Evolutionary conservation across 2,329 filamentous ascomycete species (phyloP), one percentile per base, ranked within the genome.

Genomic region (Herpotrichia juniperi): DNA sequence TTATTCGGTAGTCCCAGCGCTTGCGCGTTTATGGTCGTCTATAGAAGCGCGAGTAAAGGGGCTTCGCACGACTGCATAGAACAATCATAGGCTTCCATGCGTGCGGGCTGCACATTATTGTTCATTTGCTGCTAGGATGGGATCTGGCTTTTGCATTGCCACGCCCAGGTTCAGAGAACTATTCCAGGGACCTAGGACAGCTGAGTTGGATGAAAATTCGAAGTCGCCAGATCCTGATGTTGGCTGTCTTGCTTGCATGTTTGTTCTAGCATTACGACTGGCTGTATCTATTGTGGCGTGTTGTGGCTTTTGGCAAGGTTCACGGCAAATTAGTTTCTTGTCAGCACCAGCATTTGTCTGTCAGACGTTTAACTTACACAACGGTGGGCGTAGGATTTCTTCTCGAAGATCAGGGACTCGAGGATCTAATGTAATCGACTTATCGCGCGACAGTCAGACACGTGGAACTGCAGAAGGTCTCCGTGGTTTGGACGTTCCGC

Each of bases 351-450:
- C 34, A 37, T 17, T 47, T 39, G n/a, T 26, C 40, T 37, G 53
- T 56, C 50, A 56, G 56, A 56, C 46, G 42, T 48, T 52, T 48
- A 56, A 54, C 6, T 9, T 4, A 6, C 42, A 28, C 16, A 21
- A 30, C 16, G 10, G 34, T 42, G 34, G 24, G 22, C 22, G 25
- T 19, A 42, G 42, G 34, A 47, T 46, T 48, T 19, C 40, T 56
- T 48, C 39, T 30, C 37, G 43, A 46, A 51, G 42, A 32, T 24
- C 28, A 32, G 24, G 42, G 16, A 28, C 22, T 19, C 32, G 6
- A 21, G 4, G 35, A n/a, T 11, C 14, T 25, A 8, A 32, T n/a
- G 35, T 35, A 9, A 4, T 7, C 31, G 24, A 32, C 25, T 24
- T 21, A 42, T 34, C 16, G 26, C 22, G 43, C 19, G 42, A 46